phyloP scores from a whole-genome alignment of 345 rosid species.

The Passiflora organensis region DNA sequence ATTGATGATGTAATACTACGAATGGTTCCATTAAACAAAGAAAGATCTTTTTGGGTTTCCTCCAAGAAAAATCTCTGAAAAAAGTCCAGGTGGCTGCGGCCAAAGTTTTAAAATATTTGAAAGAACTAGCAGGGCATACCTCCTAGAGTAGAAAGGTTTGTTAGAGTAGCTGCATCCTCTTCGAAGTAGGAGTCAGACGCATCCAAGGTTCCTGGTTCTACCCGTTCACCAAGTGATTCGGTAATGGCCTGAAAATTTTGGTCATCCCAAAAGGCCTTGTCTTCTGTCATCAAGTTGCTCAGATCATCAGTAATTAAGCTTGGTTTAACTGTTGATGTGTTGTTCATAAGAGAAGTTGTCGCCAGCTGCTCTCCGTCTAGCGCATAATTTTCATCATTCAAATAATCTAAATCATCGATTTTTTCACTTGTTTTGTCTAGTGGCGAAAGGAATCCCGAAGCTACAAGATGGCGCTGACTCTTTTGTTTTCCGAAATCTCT shows the following conservation, averaged over 20 bases:
- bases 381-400: not conserved
- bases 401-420: constrained; percentile 19
- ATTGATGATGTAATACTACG: not conserved
- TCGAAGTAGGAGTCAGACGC: constrained; percentile 8
- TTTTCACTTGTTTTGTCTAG: constrained; percentile 11
- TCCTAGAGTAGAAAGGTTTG: constrained; percentile 13
- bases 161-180: constrained; percentile 8
- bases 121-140: constrained; percentile 26
- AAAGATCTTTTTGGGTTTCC: no score
- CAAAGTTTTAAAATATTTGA: no score
- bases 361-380: constrained; percentile 1
- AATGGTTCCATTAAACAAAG: no score
- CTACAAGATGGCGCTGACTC: constrained; percentile 16
- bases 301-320: constrained; percentile 14
- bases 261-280: constrained; percentile 8
- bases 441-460: constrained; percentile 20
- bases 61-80: no score
- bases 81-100: no score
- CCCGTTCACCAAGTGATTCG: constrained; percentile 12
- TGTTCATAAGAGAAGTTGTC: constrained; percentile 5
- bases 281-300: constrained; percentile 6
- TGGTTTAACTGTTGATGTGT: constrained; percentile 12
- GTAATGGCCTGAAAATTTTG: constrained; percentile 10
- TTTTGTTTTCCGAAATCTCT: constrained; percentile 22
- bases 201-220: constrained; percentile 20